A percentile compares a stretch with the other conserved stretches of the same genome.
phyloP scores from a whole-genome alignment of 106 monocot species.

The Amphibolis antarctica region DNA sequence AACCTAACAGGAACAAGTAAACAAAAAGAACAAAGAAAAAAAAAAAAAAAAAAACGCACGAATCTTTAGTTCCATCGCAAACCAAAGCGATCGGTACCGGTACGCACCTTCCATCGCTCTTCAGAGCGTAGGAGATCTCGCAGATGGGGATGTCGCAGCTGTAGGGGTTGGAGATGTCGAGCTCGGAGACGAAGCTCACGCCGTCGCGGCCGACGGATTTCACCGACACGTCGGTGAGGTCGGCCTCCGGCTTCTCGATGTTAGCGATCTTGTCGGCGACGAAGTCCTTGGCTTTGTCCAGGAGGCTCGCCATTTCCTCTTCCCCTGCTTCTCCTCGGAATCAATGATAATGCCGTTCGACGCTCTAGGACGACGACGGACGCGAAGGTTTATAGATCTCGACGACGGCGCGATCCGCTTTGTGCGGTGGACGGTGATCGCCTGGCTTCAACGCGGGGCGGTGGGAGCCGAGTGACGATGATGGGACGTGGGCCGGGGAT shows the following conservation, averaged over 20 bases:
- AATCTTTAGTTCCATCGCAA: background rate
- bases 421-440: no score
- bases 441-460: no score
- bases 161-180: constrained; percentile 29
- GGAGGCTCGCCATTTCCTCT: constrained; percentile 12
- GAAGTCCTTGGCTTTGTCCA: constrained; percentile 27
- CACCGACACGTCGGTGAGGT: constrained; percentile 17
- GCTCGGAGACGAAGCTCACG: constrained; percentile 9
- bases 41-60: background rate
- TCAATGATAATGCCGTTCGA: no score
- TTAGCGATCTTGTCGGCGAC: constrained; percentile 23
- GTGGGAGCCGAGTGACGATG: no score
- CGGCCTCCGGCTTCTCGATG: constrained; percentile 29
- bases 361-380: no score
- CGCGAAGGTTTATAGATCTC: no score
- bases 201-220: constrained; percentile 11
- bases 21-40: no score
- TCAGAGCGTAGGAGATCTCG: constrained; percentile 28
- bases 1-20: constrained; percentile 40
- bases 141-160: constrained; percentile 20
- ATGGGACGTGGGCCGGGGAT: no score
- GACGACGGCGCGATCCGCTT: no score
- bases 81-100: no score
- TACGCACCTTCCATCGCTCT: constrained; percentile 20
- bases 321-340: no score